Evolutionary conservation across 2,329 filamentous ascomycete genomes (phyloP).

Genomic region (Knoxdaviesia proteae): DNA sequence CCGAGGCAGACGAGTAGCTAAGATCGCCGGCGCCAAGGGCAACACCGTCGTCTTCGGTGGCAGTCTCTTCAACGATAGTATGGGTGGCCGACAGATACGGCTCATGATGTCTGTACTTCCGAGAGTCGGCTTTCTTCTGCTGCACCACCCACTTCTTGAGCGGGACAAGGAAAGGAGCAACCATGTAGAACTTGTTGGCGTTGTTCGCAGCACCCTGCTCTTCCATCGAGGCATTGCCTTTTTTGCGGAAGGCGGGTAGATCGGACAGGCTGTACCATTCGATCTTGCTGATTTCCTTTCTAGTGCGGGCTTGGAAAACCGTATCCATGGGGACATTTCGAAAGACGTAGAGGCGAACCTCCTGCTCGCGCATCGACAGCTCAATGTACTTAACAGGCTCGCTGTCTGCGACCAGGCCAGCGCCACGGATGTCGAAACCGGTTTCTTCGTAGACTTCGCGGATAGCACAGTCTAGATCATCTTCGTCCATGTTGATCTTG

Average conservation of each 20-base stretch:
- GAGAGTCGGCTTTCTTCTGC: constrained; percentile 40
- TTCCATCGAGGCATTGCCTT: constrained; percentile 16
- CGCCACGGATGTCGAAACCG: constrained; percentile 58
- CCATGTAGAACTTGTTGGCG: constrained; percentile 92
- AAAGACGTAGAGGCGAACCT: constrained; percentile 84
- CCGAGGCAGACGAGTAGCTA: no score
- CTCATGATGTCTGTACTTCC: constrained; percentile 13
- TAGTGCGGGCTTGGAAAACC: constrained; percentile 68
- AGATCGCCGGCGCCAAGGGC: no score
- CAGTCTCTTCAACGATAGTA: constrained; percentile 25
- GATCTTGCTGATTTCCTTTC: constrained; percentile 96
- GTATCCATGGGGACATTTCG: constrained; percentile 73
- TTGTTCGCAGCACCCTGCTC: constrained; percentile 27
- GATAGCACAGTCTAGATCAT: constrained; percentile 80
- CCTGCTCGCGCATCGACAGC: constrained; percentile 76
- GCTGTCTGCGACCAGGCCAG: constrained; percentile 54
- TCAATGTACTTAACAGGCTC: constrained; percentile 66
- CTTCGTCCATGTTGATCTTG: constrained; percentile 96
- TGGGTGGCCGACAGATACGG: constrained; percentile 12
- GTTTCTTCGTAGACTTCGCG: constrained; percentile 95
- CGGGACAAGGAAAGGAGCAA: constrained; percentile 71
- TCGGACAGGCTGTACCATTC: constrained; percentile 85
- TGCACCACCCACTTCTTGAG: constrained; percentile 81
- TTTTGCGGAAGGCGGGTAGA: constrained; percentile 63
- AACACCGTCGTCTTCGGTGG: constrained; percentile 33